phyloP scores from a whole-genome alignment of 768 basidiomycete genomes.

The Serpula lacrymans region DNA sequence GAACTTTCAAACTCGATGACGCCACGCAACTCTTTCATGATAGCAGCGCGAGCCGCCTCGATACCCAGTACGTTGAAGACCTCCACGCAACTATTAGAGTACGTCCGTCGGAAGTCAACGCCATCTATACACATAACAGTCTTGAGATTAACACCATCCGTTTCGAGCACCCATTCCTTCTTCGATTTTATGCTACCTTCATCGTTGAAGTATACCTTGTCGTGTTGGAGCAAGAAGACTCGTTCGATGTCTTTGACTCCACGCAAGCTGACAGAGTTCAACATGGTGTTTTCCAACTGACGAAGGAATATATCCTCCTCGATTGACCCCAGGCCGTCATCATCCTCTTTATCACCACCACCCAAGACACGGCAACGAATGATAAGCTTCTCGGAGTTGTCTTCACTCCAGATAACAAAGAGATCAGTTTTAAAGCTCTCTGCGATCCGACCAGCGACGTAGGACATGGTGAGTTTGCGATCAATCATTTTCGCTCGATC shows the following conservation, averaged over 20 bases:
- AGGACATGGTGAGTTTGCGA: constrained; percentile 91
- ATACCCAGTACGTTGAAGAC: constrained; percentile 94
- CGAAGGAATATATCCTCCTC: constrained; percentile 97
- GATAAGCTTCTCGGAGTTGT: constrained; percentile 95
- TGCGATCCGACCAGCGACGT: constrained; percentile 89
- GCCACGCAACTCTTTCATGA: constrained; percentile 89
- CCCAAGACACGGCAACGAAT: constrained; percentile 94
- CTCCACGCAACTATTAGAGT: constrained; percentile 96
- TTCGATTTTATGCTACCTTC: constrained; percentile 65
- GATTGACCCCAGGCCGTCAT: constrained; percentile 66
- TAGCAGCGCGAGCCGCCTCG: constrained; percentile 92
- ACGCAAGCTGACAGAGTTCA: constrained; percentile 91
- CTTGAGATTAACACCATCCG: constrained; percentile 94
- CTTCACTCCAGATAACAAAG: constrained; percentile 98
- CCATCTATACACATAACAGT: constrained; percentile 94
- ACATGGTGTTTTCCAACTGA: constrained; percentile 93
- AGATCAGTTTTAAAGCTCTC: constrained; percentile 94
- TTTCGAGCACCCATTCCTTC: constrained; percentile 94
- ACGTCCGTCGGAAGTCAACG: constrained; percentile 89
- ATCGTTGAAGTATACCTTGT: constrained; percentile 61
- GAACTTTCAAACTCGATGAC: constrained; percentile 99
- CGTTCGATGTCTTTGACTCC: constrained; percentile 89
- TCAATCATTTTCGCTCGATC: constrained; percentile 98
- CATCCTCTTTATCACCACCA: constrained; percentile 81
- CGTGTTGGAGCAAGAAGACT: constrained; percentile 90